Base-by-base conservation (phyloP, 2,329 filamentous ascomycete species). In the Cadophora sp. region DNA sequence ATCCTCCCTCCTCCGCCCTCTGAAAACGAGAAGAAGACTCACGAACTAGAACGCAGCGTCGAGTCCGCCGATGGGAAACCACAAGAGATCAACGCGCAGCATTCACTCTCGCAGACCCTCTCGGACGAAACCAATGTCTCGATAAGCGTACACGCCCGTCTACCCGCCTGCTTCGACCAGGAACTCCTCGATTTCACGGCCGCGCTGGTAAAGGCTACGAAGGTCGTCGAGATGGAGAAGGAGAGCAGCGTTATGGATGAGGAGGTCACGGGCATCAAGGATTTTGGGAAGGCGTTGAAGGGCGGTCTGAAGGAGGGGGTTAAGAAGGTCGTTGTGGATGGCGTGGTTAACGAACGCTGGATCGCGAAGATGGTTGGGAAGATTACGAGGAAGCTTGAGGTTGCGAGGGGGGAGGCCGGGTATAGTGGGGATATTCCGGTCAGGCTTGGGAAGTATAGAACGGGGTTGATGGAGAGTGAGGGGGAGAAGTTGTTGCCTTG, bases 181-280 rank as follows among this genome's bases (percentile, higher is more conserved):
- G 80, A 81, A 22, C 76, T 86, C 4, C 80, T 87, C 61, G 82
- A 84, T 70, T 86, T 85, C 73, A 76, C 82, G n/a, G 83, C 84
- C 1, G 83, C 84, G 0, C 76, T 85, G 0, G 80, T 85, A n/a
- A 87, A 86, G 71, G 84, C 84, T 0, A 85, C 81, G n/a, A 86
- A 86, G 68, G 79, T 86, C 45, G 83, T 85, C 55, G 84, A 86
- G 70, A 62, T 65, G 30, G 83, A 85, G 70, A 84, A 81, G 66
- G 80, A 80, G 22, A 76, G 66, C 1, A 72, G 70, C 14, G 68
- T 60, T 14, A 69, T 77, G 65, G 72, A 78, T 62, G 67, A 74
- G 51, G 73, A 72, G 68, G 71, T 72, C 70, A 59, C 74, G 72
- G 76, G 66, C 39, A 76, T 73, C 71, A 76, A 68, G 65, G 76